phyloP scores from a whole-genome alignment of 2,329 filamentous ascomycete genomes.

The Colletotrichum caudatum region DNA sequence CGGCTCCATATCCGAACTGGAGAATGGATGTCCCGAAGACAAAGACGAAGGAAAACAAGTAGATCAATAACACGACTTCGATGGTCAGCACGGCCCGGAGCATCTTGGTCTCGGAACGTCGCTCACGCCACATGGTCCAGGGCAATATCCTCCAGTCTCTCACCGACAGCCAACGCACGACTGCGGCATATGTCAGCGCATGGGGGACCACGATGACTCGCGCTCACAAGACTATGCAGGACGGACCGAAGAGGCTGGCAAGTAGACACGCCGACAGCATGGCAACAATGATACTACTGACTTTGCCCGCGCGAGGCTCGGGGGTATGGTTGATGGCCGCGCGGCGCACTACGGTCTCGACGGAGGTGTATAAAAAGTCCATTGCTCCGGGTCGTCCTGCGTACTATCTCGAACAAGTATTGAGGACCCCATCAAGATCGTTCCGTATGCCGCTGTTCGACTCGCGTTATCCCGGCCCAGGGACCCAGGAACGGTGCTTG shows the following conservation, averaged over 20 bases:
- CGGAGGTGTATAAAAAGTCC: background rate
- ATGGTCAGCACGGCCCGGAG: background rate
- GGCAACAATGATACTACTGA: constrained; percentile 33
- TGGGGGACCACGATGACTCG: rapidly evolving
- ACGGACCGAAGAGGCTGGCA: constrained; percentile 31
- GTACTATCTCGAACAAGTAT: constrained; percentile 23
- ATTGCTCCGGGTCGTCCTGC: constrained; percentile 20
- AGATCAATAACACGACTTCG: constrained; percentile 23
- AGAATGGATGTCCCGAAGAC: constrained; percentile 35
- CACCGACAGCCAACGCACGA: constrained; percentile 18
- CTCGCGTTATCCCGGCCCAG: constrained; percentile 14
- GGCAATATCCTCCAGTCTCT: constrained; percentile 34
- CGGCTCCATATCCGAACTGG: constrained; percentile 33
- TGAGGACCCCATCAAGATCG: constrained; percentile 23
- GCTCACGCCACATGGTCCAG: constrained; percentile 37
- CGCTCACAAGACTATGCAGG: background rate
- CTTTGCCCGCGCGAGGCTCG: constrained; percentile 31
- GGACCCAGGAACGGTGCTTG: background rate
- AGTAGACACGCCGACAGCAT: constrained; percentile 29
- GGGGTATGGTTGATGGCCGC: constrained; percentile 26
- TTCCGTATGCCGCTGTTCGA: background rate
- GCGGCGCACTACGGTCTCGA: constrained; percentile 12
- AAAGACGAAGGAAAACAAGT: constrained; percentile 33
- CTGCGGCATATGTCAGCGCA: background rate
- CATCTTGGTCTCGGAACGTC: no score